These are phyloP conservation scores for Erythrophleum ivorense DNA, from an alignment of 331 rosid species.

Conservation along the genomic window DNA sequence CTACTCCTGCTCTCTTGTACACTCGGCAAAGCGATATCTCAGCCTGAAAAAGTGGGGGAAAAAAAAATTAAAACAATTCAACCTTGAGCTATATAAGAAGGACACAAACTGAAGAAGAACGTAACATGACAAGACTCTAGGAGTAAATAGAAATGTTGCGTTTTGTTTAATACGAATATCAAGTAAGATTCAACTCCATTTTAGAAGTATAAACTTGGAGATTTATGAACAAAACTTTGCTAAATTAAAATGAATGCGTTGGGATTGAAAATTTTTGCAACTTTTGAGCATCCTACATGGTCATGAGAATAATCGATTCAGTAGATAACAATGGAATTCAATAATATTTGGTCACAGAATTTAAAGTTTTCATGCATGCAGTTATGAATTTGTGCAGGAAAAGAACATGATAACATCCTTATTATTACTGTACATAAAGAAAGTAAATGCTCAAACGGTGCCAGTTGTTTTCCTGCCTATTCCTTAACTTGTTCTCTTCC, in stretches of 20 bases:
- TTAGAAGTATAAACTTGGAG: no score
- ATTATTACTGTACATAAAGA: background rate
- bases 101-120: background rate
- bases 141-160: background rate
- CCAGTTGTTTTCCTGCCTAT: slow-evolving; percentile 5
- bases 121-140: background rate
- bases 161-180: no score
- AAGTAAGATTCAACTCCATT: no score
- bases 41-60: background rate
- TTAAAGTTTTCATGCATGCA: slow-evolving; percentile 11
- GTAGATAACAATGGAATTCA: no score
- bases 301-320: no score
- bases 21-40: slow-evolving; percentile 27
- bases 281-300: no score
- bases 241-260: no score
- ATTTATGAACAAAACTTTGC: no score
- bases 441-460: slow-evolving; percentile 22
- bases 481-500: background rate
- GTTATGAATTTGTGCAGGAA: background rate
- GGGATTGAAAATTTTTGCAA: no score
- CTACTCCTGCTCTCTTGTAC: slow-evolving; percentile 24
- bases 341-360: background rate
- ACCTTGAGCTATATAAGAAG: background rate
- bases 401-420: background rate
- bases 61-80: background rate